Percentiles rank a stretch among this genome's conserved stretches.
Evolutionary conservation across 2,329 filamentous ascomycete genomes (phyloP).

Genomic region (Harringtonia aguacate): DNA sequence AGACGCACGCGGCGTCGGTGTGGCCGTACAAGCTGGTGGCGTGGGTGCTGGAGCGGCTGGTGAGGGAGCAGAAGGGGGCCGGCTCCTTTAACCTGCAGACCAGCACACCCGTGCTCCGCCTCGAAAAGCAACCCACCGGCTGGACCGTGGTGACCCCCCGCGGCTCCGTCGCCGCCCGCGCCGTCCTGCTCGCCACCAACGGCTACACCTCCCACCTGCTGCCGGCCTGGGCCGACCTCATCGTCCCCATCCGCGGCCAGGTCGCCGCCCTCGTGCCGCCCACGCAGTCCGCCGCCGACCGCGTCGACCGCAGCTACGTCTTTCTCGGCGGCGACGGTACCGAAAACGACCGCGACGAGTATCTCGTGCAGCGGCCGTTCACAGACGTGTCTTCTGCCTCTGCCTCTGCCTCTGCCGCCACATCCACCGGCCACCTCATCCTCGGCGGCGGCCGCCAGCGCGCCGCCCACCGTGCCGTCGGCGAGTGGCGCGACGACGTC

Average conservation of each 20-base stretch:
- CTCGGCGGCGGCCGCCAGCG: slow-evolving; percentile 58
- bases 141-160: slow-evolving; percentile 60
- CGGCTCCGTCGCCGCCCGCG: slow-evolving; percentile 51
- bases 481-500: slow-evolving; percentile 22
- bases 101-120: slow-evolving; percentile 49
- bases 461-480: slow-evolving; percentile 35
- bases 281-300: background rate
- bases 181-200: slow-evolving; percentile 71
- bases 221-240: slow-evolving; percentile 56
- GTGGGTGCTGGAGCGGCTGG: slow-evolving; percentile 54
- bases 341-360: slow-evolving; percentile 47
- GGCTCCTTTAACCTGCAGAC: slow-evolving; percentile 61
- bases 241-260: slow-evolving; percentile 69
- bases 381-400: slow-evolving; percentile 16
- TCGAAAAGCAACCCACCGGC: slow-evolving; percentile 20
- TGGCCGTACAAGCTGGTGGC: slow-evolving; percentile 82
- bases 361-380: slow-evolving; percentile 57
- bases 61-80: slow-evolving; percentile 24
- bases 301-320: slow-evolving; percentile 49
- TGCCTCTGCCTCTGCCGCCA: slow-evolving; percentile 14
- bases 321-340: slow-evolving; percentile 36
- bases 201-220: slow-evolving; percentile 71
- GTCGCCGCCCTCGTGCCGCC: slow-evolving; percentile 57
- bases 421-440: slow-evolving; percentile 54
- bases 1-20: slow-evolving; percentile 53